Evolutionary conservation across 331 rosid genomes (phyloP), one percentile per base, ranked within the genome.

Genomic region (Rhamnella rubrinervis): DNA sequence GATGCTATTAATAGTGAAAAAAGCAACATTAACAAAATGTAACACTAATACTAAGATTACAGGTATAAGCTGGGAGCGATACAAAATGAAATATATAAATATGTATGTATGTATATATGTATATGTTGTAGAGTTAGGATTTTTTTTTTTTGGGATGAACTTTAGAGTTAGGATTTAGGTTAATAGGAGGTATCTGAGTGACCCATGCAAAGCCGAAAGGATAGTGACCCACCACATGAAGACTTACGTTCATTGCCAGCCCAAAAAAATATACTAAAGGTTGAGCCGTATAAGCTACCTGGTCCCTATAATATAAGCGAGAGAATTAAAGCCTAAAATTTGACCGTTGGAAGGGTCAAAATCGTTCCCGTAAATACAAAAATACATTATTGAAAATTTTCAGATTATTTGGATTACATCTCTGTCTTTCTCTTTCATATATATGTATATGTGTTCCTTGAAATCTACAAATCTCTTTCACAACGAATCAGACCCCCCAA

Each of bases 321-420:
- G 63, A 57, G 25, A 13, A 19, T 31, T 31, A n/a, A 50, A 44
- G 61, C 49, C 39, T 19, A 81, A 86, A 78, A 71, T 15, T 47
- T 79, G 83, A 86, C 91, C 91, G 91, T 86, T 86, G 69, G 78
- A 71, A 65, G 70, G 50, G 66, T 65, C 28, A 5, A 26, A 31
- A 26, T 50, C 5, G 26, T 66, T 39, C 37, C 59, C 28, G 6
- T 25, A 50, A 28, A 44, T 25, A 44, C 55, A 55, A 60, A 6
- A 8, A 6, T 21, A 35, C 20, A n/a, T 12, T 26, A 59, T 2
- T 16, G 18, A 47, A 61, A 35, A 52, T 9, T 44, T 52, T 46
- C 51, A 40, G 52, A 41, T 62, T 70, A 71, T 68, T 56, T 71
- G 74, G 55, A 67, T 31, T 65, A 51, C 46, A 8, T 65, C 23